Evolutionary conservation across 2,329 filamentous ascomycete species (phyloP).

Genomic region (Tolypocladium endophyticum): DNA sequence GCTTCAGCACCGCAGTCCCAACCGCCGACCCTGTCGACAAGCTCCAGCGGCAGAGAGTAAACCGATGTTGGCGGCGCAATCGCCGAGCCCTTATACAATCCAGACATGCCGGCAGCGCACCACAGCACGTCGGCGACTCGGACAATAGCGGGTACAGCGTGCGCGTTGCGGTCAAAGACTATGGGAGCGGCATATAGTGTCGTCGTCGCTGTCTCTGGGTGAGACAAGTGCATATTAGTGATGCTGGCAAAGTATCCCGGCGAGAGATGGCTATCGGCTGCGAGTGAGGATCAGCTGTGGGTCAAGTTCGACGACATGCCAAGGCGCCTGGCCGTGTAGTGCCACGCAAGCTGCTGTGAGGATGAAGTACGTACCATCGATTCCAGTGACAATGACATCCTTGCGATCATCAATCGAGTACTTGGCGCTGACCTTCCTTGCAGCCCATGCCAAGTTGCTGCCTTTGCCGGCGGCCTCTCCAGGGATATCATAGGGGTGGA

Average conservation of each 20-base stretch:
- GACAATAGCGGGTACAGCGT: conserved; percentile 55
- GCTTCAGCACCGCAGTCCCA: conserved; percentile 63
- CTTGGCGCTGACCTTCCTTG: conserved; percentile 51
- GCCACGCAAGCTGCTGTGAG: not conserved
- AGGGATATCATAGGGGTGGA: conserved; percentile 55
- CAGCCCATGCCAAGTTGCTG: conserved; percentile 64
- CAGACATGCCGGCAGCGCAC: conserved; percentile 61
- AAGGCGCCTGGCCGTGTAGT: not conserved
- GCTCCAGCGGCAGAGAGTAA: conserved; percentile 56
- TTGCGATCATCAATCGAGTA: conserved; percentile 42
- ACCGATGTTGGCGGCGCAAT: conserved; percentile 64
- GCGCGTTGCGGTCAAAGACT: conserved; percentile 64
- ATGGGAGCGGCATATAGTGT: conserved; percentile 62
- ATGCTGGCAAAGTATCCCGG: conserved; percentile 57
- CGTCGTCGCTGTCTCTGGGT: conserved; percentile 48
- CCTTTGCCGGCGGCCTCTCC: conserved; percentile 65
- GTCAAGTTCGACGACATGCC: not conserved
- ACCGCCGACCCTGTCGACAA: conserved; percentile 59
- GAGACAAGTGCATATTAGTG: conserved; percentile 49
- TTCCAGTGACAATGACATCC: conserved; percentile 59
- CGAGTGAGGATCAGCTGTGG: conserved; percentile 3
- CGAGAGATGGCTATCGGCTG: conserved; percentile 62
- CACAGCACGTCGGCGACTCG: conserved; percentile 64
- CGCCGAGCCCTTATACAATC: conserved; percentile 51
- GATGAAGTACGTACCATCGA: conserved; percentile 57